phyloP scores from a whole-genome alignment of 495 filamentous ascomycete genomes.

The Annulohypoxylon nitens region DNA sequence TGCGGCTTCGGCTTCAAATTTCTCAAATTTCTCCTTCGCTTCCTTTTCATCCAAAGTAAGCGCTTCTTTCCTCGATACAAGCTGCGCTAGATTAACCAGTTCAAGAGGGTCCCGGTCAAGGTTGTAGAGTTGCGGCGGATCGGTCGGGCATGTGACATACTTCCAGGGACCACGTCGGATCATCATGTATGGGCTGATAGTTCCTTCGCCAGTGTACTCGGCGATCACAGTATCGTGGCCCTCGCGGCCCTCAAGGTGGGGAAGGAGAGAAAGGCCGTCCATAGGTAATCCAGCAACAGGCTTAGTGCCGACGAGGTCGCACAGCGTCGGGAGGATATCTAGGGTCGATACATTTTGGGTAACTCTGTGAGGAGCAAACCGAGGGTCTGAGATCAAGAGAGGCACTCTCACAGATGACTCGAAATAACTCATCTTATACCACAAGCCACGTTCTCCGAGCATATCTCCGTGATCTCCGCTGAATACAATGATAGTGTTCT shows the following conservation, averaged over 20 bases:
- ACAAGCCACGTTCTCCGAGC: slow-evolving; percentile 88
- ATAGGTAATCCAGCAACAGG: slow-evolving; percentile 74
- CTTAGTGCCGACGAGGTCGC: slow-evolving; percentile 77
- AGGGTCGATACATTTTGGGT: slow-evolving; percentile 84
- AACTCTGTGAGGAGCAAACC: slow-evolving; percentile 77
- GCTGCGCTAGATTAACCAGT: slow-evolving; percentile 72
- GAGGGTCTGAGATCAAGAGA: slow-evolving; percentile 79
- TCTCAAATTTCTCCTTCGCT: slow-evolving; percentile 62
- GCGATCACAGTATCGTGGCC: slow-evolving; percentile 82
- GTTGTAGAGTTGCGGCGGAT: slow-evolving; percentile 84
- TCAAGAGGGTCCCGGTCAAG: slow-evolving; percentile 79
- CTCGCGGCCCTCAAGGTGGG: slow-evolving; percentile 73
- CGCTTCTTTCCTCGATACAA: slow-evolving; percentile 53
- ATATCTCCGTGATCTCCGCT: slow-evolving; percentile 93
- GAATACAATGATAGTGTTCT: slow-evolving; percentile 89
- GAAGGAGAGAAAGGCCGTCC: slow-evolving; percentile 80
- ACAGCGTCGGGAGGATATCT: slow-evolving; percentile 87
- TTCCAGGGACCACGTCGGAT: slow-evolving; percentile 87
- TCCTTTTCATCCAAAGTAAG: slow-evolving; percentile 56
- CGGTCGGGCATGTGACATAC: slow-evolving; percentile 82
- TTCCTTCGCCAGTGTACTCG: slow-evolving; percentile 92
- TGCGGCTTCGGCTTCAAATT: slow-evolving; percentile 74
- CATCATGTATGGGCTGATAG: slow-evolving; percentile 89
- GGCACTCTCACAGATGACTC: slow-evolving; percentile 87
- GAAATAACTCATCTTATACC: slow-evolving; percentile 97